phyloP scores from a whole-genome alignment of 441 rosid species.

The Eruca vesicaria region DNA sequence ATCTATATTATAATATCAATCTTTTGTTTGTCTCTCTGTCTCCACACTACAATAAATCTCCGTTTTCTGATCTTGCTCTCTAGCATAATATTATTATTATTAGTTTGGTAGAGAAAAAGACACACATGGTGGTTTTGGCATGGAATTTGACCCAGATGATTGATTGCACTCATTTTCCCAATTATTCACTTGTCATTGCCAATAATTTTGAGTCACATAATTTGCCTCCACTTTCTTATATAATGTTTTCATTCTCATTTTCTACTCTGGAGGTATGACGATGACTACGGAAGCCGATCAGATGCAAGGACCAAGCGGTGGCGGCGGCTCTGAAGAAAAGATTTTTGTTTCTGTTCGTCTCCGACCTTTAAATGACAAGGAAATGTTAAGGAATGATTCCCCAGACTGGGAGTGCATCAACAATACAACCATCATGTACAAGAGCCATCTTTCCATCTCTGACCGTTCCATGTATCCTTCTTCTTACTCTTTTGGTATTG shows the following conservation, averaged over 20 bases:
- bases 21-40: conserved; percentile 34
- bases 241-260: conserved; percentile 1
- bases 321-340: conserved; percentile 39
- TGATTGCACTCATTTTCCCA: neutral
- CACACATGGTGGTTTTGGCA: neutral
- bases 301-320: conserved; percentile 33
- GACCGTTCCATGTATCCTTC: conserved; percentile 63
- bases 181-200: conserved; percentile 7
- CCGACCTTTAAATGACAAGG: conserved; percentile 62
- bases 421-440: conserved; percentile 47
- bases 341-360: conserved; percentile 60
- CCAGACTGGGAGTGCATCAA: conserved; percentile 68
- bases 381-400: conserved; percentile 44
- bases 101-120: neutral
- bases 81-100: conserved; percentile 8
- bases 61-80: conserved; percentile 29
- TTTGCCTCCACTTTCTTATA: neutral
- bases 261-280: conserved; percentile 28
- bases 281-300: conserved; percentile 48
- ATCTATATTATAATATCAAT: neutral
- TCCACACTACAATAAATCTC: conserved; percentile 24
- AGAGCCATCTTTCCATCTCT: conserved; percentile 51
- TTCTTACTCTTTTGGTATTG: conserved; percentile 57
- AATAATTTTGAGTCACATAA: conserved; percentile 2
- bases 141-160: conserved; percentile 1